Base-by-base conservation (phyloP, 768 basidiomycete genomes). In the Solioccasus polychromus region DNA sequence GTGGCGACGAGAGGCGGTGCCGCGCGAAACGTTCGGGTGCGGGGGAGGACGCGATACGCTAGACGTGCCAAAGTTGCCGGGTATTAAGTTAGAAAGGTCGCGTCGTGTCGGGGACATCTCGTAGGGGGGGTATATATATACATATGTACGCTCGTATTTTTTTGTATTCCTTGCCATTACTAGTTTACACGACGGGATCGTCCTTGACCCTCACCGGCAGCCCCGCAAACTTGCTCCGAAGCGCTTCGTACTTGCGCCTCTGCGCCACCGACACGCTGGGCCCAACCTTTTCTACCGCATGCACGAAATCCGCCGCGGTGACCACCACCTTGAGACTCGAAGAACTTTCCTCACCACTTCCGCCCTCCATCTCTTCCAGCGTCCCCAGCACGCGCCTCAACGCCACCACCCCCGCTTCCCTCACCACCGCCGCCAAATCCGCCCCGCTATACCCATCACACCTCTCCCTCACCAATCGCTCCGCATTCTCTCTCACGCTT, bases 391-490 rank as follows among this genome's bases (percentile, higher is more conserved):
- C 77, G 1, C 82, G 72, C 48, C 78, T 77, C 45, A 97, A 68
- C 1, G 93, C 91, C n/a, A 76, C 68, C 2, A 95, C 92, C 3
- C 90, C 92, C 1, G 93, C 91, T 65, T 96, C 93, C 31, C 93
- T 72, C 10, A 94, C 88, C 22, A 95, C 68, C 3, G 91, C 81
- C 2, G 92, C 90, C 5, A 96, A 71, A 68, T 97, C 93, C 0
- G 93, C 93, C 8, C 93, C 93, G 55, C 88, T 92, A 63, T 90
- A 94, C 11, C 92, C 93, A 28, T 92, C 91, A 52, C 89, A 90
- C 24, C 69, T 63, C 17, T 77, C 76, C 35, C 69, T 64, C 10
- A 87, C 76, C 24, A 93, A 66, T n/a, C 53, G 57, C 50, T 71
- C 70, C 17, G 78, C 65, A 0, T 42, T 52, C 12, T n/a, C 36